Percentiles rank a stretch among this genome's conserved stretches.
These are phyloP conservation scores for Eucalyptus cloeziana DNA, from an alignment of 345 rosid species.

Conservation along the genomic window DNA sequence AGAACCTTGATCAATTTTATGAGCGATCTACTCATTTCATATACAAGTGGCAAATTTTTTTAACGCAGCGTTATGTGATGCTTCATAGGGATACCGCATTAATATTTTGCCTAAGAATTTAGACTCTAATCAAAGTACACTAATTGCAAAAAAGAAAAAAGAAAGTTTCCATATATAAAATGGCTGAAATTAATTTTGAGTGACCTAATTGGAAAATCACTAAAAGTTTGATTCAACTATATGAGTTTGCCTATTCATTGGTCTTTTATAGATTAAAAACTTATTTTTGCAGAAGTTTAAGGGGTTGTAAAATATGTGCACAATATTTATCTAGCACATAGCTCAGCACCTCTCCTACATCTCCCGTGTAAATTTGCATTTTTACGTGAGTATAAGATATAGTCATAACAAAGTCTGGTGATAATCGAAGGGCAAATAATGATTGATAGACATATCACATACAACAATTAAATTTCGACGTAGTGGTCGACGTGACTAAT, in stretches of 20 bases:
- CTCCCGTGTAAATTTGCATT: not conserved
- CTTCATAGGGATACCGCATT: rapidly evolving
- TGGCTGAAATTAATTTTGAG: not conserved
- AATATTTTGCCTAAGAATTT: too few relatives aligned
- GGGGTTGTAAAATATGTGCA: not conserved
- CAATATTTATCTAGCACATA: not conserved
- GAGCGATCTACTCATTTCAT: not conserved
- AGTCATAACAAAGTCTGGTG: not conserved
- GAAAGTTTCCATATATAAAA: not conserved
- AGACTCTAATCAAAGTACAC: too few relatives aligned
- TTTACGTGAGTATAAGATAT: too few relatives aligned
- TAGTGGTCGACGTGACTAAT: too few relatives aligned
- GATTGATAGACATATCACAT: not conserved
- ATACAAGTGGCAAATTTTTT: not conserved
- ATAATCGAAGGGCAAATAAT: not conserved
- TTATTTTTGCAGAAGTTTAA: too few relatives aligned
- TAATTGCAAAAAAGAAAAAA: too few relatives aligned
- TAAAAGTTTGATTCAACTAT: not conserved
- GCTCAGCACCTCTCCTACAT: not conserved
- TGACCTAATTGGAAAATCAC: not conserved
- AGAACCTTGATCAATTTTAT: not conserved
- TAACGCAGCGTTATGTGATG: rapidly evolving
- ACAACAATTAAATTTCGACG: too few relatives aligned
- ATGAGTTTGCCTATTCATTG: not conserved
- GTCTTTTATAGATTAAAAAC: not conserved